Evolutionary conservation across 2,329 filamentous ascomycete genomes (phyloP), one percentile per base, ranked within the genome.

Genomic region (Fusarium guadeloupense): DNA sequence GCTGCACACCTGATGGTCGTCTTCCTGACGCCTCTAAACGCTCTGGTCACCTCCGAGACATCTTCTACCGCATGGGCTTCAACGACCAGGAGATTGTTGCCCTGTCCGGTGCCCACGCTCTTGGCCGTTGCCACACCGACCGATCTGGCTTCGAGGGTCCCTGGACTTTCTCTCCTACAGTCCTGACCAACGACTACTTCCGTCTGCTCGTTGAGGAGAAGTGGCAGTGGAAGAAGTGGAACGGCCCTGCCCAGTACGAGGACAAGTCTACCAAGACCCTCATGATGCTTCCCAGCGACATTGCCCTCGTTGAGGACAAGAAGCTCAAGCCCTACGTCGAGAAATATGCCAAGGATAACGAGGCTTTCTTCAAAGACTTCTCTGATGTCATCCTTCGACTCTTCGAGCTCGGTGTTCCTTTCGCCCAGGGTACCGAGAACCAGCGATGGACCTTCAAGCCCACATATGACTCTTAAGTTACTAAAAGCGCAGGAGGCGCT

Each of bases 31-130:
- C 85, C 45, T 77, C 86, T 69, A 86, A 97, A 84, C 89, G 85
- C 59, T 82, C 88, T 60, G 85, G 88, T 73, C 94, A 98, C 80
- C 85, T 98, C 70, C 90, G 95, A 72, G 86, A 86, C 80, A 94
- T 98, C 82, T 99, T 98, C 80, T 86, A 88, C 77, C 92, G 94
- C 75, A 98, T 98, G 94, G 94, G 94, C 68, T 98, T 97, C 85
- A 90, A 95, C 77, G 94, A 99, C 80, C 91, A 91, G 72, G 93
- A 97, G 79, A 98, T 98, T 74, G 94, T 97, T 39, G 95, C 94
- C 25, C 85, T 98, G 47, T 83, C 84, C 20, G 93, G 93, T 68
- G 93, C 90, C 42, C 93, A 97, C 80, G 90, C 92, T 47, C 85
- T 97, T 31, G 93, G 93, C 62, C 91, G 93, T 67, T 96, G 91